These are phyloP conservation scores for Phascolomyces articulosus DNA, from an alignment of 371 early-diverging fungal species.

Conservation along the genomic window DNA sequence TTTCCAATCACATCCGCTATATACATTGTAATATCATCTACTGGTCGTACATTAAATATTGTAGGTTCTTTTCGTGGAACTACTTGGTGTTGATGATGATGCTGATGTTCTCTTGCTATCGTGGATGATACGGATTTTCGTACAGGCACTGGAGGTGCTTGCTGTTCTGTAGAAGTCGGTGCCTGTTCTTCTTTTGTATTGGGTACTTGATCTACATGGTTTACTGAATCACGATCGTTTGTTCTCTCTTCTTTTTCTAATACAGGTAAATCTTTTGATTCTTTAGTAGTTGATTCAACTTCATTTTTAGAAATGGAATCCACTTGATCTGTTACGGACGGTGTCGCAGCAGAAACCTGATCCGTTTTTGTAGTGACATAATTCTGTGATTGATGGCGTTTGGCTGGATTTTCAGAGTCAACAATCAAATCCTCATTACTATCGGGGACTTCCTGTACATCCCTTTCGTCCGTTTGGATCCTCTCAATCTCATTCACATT, in stretches of 20 bases:
- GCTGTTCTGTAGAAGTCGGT: neutral
- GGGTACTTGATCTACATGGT: too few species aligned
- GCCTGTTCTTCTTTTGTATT: neutral
- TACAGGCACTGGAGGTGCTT: neutral
- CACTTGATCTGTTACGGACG: neutral
- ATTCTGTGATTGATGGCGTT: neutral
- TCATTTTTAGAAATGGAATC: neutral
- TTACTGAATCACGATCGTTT: too few species aligned
- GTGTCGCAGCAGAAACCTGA: neutral
- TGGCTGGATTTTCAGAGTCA: neutral
- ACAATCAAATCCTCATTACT: neutral
- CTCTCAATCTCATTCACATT: neutral
- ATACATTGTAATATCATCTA: conserved; percentile 66
- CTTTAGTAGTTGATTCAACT: neutral
- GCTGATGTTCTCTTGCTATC: neutral
- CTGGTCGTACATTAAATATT: conserved; percentile 38
- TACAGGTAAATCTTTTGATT: neutral
- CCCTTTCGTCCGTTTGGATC: neutral
- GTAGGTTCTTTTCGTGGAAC: conserved; percentile 26
- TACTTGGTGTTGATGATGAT: neutral
- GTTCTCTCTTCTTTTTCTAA: neutral
- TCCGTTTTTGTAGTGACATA: neutral
- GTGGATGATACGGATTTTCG: neutral
- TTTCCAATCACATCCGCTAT: conserved; percentile 66
- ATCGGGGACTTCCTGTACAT: neutral